A percentile compares a stretch with the other conserved stretches of the same genome.
Conservation (phyloP, 139 green algal species). For the Dunaliella primolecta region DNA sequence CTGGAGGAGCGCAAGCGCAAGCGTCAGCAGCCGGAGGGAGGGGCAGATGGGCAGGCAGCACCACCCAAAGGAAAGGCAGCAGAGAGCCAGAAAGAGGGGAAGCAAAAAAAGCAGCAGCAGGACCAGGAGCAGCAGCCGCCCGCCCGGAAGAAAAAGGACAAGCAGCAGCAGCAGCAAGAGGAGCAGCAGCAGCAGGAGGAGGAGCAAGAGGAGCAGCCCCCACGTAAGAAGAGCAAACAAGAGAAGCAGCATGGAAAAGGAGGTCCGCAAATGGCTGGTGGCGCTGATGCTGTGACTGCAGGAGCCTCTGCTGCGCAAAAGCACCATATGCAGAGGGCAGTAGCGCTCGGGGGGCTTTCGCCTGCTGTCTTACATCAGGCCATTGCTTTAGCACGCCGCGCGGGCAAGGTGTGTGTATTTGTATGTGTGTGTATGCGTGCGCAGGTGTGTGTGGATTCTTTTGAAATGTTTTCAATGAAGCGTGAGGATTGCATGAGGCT, state of each 20-base stretch:
- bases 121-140: slow-evolving; percentile 12
- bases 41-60: slow-evolving; percentile 1
- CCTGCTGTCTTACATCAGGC: slow-evolving; percentile 27
- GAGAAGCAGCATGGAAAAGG: slow-evolving; percentile 2
- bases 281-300: background rate
- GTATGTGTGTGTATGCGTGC: no score
- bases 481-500: no score
- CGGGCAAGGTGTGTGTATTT: slow-evolving; percentile 36
- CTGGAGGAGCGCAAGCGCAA: slow-evolving; percentile 66
- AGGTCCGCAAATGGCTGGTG: no score
- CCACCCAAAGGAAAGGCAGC: background rate
- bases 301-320: slow-evolving; percentile 35
- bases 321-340: slow-evolving; percentile 66
- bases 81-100: background rate
- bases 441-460: no score
- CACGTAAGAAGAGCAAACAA: slow-evolving; percentile 4
- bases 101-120: slow-evolving; percentile 2
- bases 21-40: slow-evolving; percentile 7
- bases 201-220: background rate
- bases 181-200: background rate
- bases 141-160: background rate
- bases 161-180: background rate
- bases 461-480: no score
- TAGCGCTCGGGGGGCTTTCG: slow-evolving; percentile 72
- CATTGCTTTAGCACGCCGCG: slow-evolving; percentile 37